Conservation (phyloP, 768 basidiomycete genomes). For the Glaciozyma martinii region DNA sequence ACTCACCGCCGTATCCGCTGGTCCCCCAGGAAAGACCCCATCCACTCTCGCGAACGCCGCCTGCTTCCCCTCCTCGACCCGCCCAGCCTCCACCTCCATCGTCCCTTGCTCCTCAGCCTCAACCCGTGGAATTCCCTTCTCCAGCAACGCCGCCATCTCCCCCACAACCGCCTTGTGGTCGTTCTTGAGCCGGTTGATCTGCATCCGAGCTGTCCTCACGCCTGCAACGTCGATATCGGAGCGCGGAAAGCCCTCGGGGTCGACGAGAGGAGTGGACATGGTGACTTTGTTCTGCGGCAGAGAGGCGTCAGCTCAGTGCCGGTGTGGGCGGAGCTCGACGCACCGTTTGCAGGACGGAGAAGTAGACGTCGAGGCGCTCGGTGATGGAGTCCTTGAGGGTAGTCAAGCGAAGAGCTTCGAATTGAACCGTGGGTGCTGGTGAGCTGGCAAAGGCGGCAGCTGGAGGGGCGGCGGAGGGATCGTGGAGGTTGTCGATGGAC, state of each 20-base stretch:
- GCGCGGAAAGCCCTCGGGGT: slow-evolving; percentile 79
- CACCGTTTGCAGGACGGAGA: slow-evolving; percentile 11
- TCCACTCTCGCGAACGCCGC: slow-evolving; percentile 72
- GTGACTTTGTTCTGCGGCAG: slow-evolving; percentile 48
- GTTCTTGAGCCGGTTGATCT: slow-evolving; percentile 72
- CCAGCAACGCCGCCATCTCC: slow-evolving; percentile 58
- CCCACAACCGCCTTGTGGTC: slow-evolving; percentile 61
- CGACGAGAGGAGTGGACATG: slow-evolving; percentile 67
- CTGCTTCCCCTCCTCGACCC: slow-evolving; percentile 24
- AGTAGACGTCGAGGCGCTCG: slow-evolving; percentile 14
- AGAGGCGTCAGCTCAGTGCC: neutral
- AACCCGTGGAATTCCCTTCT: slow-evolving; percentile 41
- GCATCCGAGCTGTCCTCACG: slow-evolving; percentile 61
- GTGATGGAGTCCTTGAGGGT: slow-evolving; percentile 1
- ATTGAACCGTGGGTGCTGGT: neutral
- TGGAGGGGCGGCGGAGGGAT: neutral
- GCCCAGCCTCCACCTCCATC: slow-evolving; percentile 29
- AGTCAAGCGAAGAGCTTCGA: slow-evolving; percentile 4
- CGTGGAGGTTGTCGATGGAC: slow-evolving; percentile 4
- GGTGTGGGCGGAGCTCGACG: neutral
- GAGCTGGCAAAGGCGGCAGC: neutral
- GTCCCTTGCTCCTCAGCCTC: slow-evolving; percentile 35
- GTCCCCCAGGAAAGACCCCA: slow-evolving; percentile 67
- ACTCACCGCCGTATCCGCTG: slow-evolving; percentile 70
- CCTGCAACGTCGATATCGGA: slow-evolving; percentile 69